Base-by-base conservation (phyloP, 345 rosid genomes). In the Psidium guajava region DNA sequence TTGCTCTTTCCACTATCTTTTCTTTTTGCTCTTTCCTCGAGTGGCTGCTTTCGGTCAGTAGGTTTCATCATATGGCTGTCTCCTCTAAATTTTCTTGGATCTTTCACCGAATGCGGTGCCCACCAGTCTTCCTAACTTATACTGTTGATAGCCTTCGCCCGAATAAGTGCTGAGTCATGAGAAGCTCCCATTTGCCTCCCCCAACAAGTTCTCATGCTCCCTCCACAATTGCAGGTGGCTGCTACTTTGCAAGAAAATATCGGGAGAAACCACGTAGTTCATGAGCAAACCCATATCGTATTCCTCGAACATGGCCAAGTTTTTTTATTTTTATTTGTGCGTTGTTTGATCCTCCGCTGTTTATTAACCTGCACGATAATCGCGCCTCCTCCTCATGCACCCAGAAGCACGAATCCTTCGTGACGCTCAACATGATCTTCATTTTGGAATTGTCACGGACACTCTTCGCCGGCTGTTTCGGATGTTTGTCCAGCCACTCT, bases 331-430 rank as follows among this genome's bases (percentile, higher is more conserved):
- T 25, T 21, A 56, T 85, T 81, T 83, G 88, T n/a, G 10, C 24
- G 12, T 32, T n/a, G 80, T 85, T 83, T 18, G 47, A 80, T 28
- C 82, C 88, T 53, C 42, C 84, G 32, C 57, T 55, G 21, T 49
- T 85, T 69, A 88, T 54, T 59, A 15, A 11, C 14, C 87, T 75
- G 84, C 91, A 85, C 0, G 81, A 83, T 18, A 87, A 82, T 59
- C 92, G 6, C 25, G 95, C 93, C 86, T 95, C 97, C 87, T 96
- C 97, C 22, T 95, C 99, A 7, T 89, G 83, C 20, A 93, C 93
- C 99, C 98, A 95, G 22, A 95, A 96, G 82, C 96, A 94, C 32
- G 99, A 95, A 91, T 95, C 98, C 74, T 89, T 83, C 0, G 89
- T 93, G 21, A 94, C 44, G 32, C 24, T 83, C 25, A 54, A 83